Percentiles rank a stretch among this genome's conserved stretches.
Evolutionary conservation across 2,329 filamentous ascomycete genomes (phyloP).

Genomic region (Colletotrichum simmondsii): DNA sequence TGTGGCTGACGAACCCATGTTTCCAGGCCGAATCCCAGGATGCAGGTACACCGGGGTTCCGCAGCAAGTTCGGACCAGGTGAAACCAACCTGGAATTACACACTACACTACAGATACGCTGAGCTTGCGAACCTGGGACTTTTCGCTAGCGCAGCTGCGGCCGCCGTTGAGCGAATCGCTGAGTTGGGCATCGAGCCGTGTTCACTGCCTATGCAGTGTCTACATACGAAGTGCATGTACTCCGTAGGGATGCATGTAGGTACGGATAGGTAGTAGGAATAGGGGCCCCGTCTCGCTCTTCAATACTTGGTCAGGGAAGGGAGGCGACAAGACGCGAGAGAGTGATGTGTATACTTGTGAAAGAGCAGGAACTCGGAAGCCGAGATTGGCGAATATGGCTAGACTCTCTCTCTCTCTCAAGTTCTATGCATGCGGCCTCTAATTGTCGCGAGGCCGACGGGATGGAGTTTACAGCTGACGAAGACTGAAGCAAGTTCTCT

Average conservation of each 20-base stretch:
- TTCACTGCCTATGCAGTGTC: not conserved
- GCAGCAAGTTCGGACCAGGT: conserved; percentile 14
- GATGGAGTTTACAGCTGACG: too few species aligned
- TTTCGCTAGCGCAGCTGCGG: conserved; percentile 12
- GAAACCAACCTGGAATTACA: conserved; percentile 12
- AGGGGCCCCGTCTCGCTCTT: conserved; percentile 1
- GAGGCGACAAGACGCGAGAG: not conserved
- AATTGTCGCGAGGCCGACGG: not conserved
- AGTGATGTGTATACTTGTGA: not conserved
- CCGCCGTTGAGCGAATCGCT: not conserved
- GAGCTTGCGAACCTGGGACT: not conserved
- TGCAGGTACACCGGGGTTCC: conserved; percentile 13
- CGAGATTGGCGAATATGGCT: not conserved
- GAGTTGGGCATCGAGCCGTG: not conserved
- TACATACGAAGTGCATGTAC: not conserved
- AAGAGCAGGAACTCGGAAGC: not conserved
- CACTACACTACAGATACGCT: not conserved
- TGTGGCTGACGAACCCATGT: not conserved
- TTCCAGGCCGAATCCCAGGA: conserved; percentile 14
- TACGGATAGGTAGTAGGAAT: not conserved
- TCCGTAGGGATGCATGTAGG: not conserved
- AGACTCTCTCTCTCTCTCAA: not conserved
- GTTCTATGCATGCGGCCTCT: too few species aligned
- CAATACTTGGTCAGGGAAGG: not conserved
- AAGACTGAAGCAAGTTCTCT: not conserved